Conservation (phyloP, 352 stramenopile genomes). For the Phytophthora melonis region DNA sequence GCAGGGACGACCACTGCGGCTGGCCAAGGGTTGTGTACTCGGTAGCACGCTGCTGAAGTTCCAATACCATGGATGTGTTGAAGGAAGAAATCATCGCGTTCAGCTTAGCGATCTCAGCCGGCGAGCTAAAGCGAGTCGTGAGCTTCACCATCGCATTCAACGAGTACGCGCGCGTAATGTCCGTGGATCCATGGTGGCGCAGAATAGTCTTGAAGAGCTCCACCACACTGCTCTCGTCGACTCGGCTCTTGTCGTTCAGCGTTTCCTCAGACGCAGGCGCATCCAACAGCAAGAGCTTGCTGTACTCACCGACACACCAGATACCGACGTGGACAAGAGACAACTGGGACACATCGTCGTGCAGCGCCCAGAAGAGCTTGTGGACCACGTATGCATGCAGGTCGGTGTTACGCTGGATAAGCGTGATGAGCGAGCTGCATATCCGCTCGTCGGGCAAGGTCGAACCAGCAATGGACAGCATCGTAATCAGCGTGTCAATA, state of each 20-base stretch:
- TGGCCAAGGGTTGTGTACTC: constrained; percentile 95
- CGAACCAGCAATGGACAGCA: constrained; percentile 97
- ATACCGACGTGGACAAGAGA: constrained; percentile 98
- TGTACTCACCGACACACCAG: constrained; percentile 99
- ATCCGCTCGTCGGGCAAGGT: constrained; percentile 94
- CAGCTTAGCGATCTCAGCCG: constrained; percentile 76
- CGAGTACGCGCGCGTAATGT: constrained; percentile 85
- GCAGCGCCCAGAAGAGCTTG: constrained; percentile 96
- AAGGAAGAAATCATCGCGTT: constrained; percentile 92
- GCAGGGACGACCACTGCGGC: constrained; percentile 72
- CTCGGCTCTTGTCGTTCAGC: constrained; percentile 67
- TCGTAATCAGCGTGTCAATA: constrained; percentile 98
- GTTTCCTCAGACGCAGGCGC: constrained; percentile 69
- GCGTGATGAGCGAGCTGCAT: constrained; percentile 94
- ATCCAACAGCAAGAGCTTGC: constrained; percentile 88
- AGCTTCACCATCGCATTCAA: constrained; percentile 96
- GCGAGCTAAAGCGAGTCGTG: constrained; percentile 89
- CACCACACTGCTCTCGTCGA: constrained; percentile 74
- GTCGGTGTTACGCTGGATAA: constrained; percentile 94
- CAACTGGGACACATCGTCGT: constrained; percentile 95
- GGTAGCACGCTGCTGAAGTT: constrained; percentile 97
- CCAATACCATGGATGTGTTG: constrained; percentile 92
- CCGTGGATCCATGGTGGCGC: constrained; percentile 81
- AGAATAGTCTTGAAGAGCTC: constrained; percentile 87
- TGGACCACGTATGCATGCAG: constrained; percentile 96